Evolutionary conservation across 1,284 basidiomycete species (phyloP).

Genomic region (Ustilago tritici): DNA sequence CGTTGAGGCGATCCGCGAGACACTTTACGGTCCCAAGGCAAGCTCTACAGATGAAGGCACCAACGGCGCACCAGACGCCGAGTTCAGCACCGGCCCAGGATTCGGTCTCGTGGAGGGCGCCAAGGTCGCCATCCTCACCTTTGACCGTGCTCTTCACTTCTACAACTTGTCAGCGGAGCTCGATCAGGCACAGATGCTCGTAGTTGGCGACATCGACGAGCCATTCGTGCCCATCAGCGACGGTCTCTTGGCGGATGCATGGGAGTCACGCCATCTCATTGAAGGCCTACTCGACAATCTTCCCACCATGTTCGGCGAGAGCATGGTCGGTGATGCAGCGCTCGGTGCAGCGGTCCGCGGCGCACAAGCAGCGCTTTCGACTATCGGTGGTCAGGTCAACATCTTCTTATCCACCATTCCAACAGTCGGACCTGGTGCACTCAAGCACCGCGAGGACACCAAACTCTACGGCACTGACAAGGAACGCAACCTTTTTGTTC

Average conservation of each 20-base stretch:
- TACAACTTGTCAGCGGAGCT: conserved; percentile 85
- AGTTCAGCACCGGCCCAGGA: conserved; percentile 45
- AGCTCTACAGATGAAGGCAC: conserved; percentile 31
- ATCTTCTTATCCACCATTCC: conserved; percentile 85
- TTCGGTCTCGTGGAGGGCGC: conserved; percentile 68
- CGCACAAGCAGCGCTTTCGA: conserved; percentile 78
- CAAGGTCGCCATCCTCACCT: conserved; percentile 80
- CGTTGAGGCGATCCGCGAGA: conserved; percentile 77
- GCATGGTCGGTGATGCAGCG: conserved; percentile 75
- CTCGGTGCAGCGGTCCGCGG: conserved; percentile 80
- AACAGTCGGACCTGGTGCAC: conserved; percentile 80
- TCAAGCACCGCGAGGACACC: conserved; percentile 76
- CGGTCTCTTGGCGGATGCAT: conserved; percentile 84
- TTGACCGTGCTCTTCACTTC: conserved; percentile 86
- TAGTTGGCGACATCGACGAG: conserved; percentile 89
- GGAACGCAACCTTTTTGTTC: conserved; percentile 82
- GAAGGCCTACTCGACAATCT: conserved; percentile 78
- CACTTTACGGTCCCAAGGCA: conserved; percentile 74
- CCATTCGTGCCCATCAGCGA: conserved; percentile 84
- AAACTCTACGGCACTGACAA: conserved; percentile 88
- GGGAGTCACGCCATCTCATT: conserved; percentile 76
- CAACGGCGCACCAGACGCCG: conserved; percentile 43
- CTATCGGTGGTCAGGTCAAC: conserved; percentile 86
- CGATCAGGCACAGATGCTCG: conserved; percentile 77
- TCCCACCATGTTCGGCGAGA: conserved; percentile 77